These are phyloP conservation scores for Imleria badia DNA, from an alignment of 768 basidiomycete genomes.

Conservation along the genomic window DNA sequence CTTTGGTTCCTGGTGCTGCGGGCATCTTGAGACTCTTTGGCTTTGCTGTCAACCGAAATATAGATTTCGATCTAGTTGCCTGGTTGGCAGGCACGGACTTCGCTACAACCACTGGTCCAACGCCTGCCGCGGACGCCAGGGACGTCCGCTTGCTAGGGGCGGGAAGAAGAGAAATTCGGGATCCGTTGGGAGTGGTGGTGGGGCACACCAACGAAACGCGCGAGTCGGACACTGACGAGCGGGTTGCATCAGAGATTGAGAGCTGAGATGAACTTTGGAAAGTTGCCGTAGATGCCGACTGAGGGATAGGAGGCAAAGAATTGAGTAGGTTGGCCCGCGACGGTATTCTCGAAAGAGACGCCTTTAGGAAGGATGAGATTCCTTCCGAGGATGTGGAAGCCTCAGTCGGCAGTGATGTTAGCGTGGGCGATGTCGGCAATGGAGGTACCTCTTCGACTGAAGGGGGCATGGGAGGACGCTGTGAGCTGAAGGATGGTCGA, in stretches of 20 bases:
- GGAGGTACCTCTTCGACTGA: conserved; percentile 27
- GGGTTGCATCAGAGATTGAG: conserved; percentile 16
- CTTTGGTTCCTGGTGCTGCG: background rate
- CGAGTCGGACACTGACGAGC: conserved; percentile 19
- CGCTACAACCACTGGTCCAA: conserved; percentile 16
- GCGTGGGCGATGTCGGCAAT: conserved; percentile 26
- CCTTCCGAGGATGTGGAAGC: background rate
- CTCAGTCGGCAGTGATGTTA: conserved; percentile 6
- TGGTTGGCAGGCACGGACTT: background rate
- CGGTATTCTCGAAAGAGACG: conserved; percentile 22
- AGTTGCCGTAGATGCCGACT: conserved; percentile 27
- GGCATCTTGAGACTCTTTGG: conserved; percentile 24
- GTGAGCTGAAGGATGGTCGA: conserved; percentile 29
- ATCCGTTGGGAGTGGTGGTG: conserved; percentile 6
- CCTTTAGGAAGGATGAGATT: background rate
- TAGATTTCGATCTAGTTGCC: conserved; percentile 26
- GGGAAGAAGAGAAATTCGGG: conserved; percentile 25
- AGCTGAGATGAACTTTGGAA: conserved; percentile 23
- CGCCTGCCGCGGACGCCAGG: conserved; percentile 23
- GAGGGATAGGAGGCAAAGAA: conserved; percentile 28
- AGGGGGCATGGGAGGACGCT: conserved; percentile 21
- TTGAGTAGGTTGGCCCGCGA: conserved; percentile 17
- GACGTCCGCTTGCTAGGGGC: conserved; percentile 28
- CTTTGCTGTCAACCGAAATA: conserved; percentile 29
- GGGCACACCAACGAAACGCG: conserved; percentile 13